phyloP scores from a whole-genome alignment of 108 stramenopile genomes.

The Discostella stelligeroides region DNA sequence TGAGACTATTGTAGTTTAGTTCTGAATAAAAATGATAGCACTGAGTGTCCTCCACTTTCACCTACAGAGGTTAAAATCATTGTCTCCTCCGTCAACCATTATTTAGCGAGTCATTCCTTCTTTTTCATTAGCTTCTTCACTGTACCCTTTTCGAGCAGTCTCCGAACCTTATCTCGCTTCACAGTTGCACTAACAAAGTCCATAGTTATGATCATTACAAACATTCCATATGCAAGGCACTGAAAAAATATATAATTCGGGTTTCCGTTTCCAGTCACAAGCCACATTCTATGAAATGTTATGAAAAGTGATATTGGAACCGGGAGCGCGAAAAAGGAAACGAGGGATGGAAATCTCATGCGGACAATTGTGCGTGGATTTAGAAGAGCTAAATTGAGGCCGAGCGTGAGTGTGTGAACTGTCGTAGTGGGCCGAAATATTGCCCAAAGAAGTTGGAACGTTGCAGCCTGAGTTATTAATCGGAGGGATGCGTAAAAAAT shows the following conservation, averaged over 20 bases:
- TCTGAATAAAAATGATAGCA: too few relatives aligned
- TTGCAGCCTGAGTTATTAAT: constrained; percentile 36
- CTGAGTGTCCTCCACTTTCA: background rate
- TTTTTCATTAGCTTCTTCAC: constrained; percentile 2
- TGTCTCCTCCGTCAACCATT: too few relatives aligned
- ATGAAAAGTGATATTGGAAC: constrained; percentile 71
- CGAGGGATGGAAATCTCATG: constrained; percentile 54
- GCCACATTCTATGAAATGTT: constrained; percentile 78
- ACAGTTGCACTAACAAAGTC: constrained; percentile 52
- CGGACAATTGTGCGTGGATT: constrained; percentile 64
- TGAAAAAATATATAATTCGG: constrained; percentile 88
- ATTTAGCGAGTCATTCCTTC: constrained; percentile 5
- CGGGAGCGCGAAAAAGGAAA: constrained; percentile 58
- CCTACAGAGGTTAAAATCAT: too few relatives aligned
- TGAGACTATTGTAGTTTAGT: too few relatives aligned
- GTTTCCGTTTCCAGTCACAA: constrained; percentile 76
- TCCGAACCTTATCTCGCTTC: constrained; percentile 53
- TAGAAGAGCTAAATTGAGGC: constrained; percentile 52
- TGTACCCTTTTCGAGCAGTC: constrained; percentile 41
- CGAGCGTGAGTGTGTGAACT: constrained; percentile 63
- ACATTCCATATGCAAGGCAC: constrained; percentile 77
- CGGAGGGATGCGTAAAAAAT: background rate
- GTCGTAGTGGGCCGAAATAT: constrained; percentile 68
- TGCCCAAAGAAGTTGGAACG: constrained; percentile 58
- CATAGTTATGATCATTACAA: constrained; percentile 50